Percentiles rank a stretch among this genome's conserved stretches.
phyloP scores from a whole-genome alignment of 495 filamentous ascomycete genomes.

The Lasiosphaeria hispida region DNA sequence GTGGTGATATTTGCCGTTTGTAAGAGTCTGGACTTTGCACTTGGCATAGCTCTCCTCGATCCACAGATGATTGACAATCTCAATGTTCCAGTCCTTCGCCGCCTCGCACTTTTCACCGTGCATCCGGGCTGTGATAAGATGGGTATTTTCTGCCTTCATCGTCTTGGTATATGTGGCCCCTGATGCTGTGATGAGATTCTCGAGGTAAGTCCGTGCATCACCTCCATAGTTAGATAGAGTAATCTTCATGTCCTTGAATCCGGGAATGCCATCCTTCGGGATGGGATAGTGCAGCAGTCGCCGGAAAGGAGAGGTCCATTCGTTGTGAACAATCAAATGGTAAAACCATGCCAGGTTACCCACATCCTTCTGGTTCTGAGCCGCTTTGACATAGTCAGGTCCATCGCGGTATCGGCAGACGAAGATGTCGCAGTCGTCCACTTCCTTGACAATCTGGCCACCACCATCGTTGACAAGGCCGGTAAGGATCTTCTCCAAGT shows the following conservation, averaged over 20 bases:
- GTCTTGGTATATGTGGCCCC: conserved; percentile 89
- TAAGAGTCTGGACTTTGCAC: conserved; percentile 66
- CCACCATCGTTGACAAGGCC: conserved; percentile 66
- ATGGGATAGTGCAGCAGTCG: conserved; percentile 88
- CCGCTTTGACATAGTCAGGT: conserved; percentile 70
- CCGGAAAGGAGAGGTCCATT: conserved; percentile 77
- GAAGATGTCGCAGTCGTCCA: conserved; percentile 75
- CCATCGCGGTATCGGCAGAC: conserved; percentile 87
- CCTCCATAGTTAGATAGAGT: conserved; percentile 95
- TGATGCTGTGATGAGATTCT: conserved; percentile 79
- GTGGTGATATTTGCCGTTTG: conserved; percentile 68
- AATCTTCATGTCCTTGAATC: conserved; percentile 72
- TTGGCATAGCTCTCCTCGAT: conserved; percentile 94
- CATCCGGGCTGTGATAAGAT: conserved; percentile 86
- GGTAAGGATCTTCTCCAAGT: conserved; percentile 63
- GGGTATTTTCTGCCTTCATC: conserved; percentile 90
- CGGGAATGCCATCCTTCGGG: conserved; percentile 68
- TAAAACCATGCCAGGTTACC: conserved; percentile 94
- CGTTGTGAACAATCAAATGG: conserved; percentile 80
- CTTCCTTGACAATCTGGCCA: conserved; percentile 62
- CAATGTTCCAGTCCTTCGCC: conserved; percentile 85
- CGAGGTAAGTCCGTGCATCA: conserved; percentile 88
- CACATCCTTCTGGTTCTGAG: conserved; percentile 71
- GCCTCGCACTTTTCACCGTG: conserved; percentile 88
- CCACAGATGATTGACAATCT: conserved; percentile 94